Base-by-base conservation (phyloP, 768 basidiomycete genomes). In the Austroboletus eburneus region DNA sequence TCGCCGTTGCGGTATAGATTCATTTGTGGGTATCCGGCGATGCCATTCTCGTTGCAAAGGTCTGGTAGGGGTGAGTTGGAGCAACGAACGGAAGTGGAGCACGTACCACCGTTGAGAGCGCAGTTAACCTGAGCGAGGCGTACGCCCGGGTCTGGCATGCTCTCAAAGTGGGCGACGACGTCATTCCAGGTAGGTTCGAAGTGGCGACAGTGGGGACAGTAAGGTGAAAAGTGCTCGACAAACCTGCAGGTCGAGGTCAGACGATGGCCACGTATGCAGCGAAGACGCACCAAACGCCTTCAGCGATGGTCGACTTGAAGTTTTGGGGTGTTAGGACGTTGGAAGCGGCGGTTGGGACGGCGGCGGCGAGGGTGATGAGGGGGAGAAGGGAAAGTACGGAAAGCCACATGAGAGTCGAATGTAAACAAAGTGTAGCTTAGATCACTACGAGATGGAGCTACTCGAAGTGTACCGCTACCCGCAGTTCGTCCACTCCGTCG, bases 191-290 rank as follows among this genome's bases (percentile, higher is more conserved):
- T 91, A 0, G 92, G 85, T 9, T 80, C 82, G 55, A 96, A 95
- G 1, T 69, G 62, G 25, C 75, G 73, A 65, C 92, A 96, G 60
- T 95, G 92, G 4, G 65, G 61, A 57, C 93, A 96, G 58, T 83
- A 85, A 0, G 93, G 93, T 1, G 89, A 92, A 62, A 80, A 96
- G 64, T 88, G 85, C 57, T 95, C 91, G 40, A 95, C 71, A 48
- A 94, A 81, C 82, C 82, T 75, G 51, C 9, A 17, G 1, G 30
- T 23, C 33, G 13, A 24, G 20, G 32, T 34, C 20, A 12, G 37
- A 38, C 32, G 27, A 35, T 33, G 32, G 29, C 13, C 29, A 29
- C 29, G 29, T 7, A 29, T 7, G 29, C 29, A 0, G 10, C 3
- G 1, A 18, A 23, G 35, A 57, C 71, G 6, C 38, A 77, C 85